phyloP scores from a whole-genome alignment of 1,139 yeast species.

The Pichia terricola region DNA sequence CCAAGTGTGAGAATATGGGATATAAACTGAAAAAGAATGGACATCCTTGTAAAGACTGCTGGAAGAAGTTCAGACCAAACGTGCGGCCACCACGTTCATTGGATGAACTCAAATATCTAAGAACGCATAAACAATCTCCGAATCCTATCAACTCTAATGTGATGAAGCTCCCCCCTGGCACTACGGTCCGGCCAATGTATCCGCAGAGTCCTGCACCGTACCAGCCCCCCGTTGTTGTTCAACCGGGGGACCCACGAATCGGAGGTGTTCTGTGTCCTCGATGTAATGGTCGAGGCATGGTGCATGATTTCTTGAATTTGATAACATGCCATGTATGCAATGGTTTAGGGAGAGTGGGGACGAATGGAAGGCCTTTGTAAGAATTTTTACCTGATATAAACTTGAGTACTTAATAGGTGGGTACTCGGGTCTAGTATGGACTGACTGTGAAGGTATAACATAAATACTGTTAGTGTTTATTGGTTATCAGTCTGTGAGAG shows the following conservation, averaged over 20 bases:
- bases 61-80: constrained; percentile 51
- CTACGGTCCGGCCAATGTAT: constrained; percentile 4
- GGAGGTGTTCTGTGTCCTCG: constrained; percentile 76
- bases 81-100: constrained; percentile 15
- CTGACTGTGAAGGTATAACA: no score
- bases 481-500: no score
- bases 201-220: neutral
- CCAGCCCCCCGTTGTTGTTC: constrained; percentile 34
- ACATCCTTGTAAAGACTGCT: constrained; percentile 60
- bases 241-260: constrained; percentile 76
- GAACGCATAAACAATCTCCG: constrained; percentile 11
- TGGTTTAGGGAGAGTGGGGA: constrained; percentile 51
- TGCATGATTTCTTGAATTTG: constrained; percentile 43
- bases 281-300: constrained; percentile 64
- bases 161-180: constrained; percentile 17
- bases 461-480: no score
- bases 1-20: constrained; percentile 72
- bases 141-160: constrained; percentile 15
- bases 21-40: constrained; percentile 50
- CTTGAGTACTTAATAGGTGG: no score
- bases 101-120: constrained; percentile 13
- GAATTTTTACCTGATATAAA: no score
- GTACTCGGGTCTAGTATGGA: no score
- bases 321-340: constrained; percentile 51
- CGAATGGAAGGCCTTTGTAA: constrained; percentile 19